A percentile compares a stretch with the other conserved stretches of the same genome.
These are phyloP conservation scores for Russula olivacea DNA, from an alignment of 768 basidiomycete genomes.

Conservation along the genomic window DNA sequence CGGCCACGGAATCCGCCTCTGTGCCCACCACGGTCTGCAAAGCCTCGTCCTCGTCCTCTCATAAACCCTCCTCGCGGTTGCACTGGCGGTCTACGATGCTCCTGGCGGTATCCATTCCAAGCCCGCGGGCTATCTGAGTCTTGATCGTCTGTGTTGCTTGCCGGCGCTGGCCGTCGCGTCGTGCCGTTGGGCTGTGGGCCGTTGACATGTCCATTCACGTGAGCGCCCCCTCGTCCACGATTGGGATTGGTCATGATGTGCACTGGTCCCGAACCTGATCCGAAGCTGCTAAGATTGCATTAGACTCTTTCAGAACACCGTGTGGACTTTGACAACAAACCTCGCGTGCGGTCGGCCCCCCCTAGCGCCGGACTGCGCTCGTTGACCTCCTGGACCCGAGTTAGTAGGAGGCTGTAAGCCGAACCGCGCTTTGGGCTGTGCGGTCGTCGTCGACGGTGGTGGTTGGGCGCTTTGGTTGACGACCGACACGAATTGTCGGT, in stretches of 20 bases:
- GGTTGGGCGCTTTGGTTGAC: constrained; percentile 53
- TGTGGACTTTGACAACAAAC: constrained; percentile 29
- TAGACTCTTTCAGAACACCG: background rate
- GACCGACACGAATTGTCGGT: constrained; percentile 78
- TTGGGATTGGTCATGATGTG: constrained; percentile 79
- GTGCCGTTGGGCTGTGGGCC: constrained; percentile 22
- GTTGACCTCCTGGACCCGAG: constrained; percentile 49
- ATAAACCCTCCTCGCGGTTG: constrained; percentile 28
- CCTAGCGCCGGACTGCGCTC: constrained; percentile 57
- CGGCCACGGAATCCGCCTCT: constrained; percentile 29
- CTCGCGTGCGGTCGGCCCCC: constrained; percentile 40
- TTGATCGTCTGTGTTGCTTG: constrained; percentile 13
- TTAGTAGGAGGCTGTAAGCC: constrained; percentile 58
- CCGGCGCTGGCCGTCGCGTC: background rate
- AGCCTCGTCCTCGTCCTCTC: constrained; percentile 34
- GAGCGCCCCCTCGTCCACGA: constrained; percentile 37
- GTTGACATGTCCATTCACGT: constrained; percentile 22
- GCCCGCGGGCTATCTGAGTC: constrained; percentile 23
- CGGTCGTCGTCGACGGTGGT: constrained; percentile 30
- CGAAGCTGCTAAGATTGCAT: constrained; percentile 10
- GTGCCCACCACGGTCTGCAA: constrained; percentile 29
- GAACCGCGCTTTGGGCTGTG: constrained; percentile 60
- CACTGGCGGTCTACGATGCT: constrained; percentile 17
- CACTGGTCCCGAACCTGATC: constrained; percentile 39
- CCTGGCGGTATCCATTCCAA: constrained; percentile 6